A percentile compares a stretch with the other conserved stretches of the same genome.
Evolutionary conservation across 352 stramenopile genomes (phyloP).

Genomic region (Blastocystis sp.): DNA sequence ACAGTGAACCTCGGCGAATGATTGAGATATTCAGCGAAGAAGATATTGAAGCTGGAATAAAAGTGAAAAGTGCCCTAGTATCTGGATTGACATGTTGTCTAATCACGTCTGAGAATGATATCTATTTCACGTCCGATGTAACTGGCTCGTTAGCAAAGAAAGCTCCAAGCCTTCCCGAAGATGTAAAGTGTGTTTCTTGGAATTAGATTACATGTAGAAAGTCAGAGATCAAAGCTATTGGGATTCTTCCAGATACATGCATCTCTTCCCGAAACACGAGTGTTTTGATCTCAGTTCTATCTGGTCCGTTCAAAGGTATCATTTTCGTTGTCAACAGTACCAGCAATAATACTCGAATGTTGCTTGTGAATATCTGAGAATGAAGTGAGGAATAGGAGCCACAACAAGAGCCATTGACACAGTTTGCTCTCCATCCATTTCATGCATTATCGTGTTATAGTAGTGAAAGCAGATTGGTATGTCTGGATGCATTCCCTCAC

Average conservation of each 20-base stretch:
- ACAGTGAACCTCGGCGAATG: slow-evolving; percentile 30
- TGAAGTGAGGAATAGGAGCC: not conserved
- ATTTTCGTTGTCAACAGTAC: slow-evolving; percentile 34
- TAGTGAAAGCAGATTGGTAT: not conserved
- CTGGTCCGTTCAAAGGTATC: slow-evolving; percentile 34
- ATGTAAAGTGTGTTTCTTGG: not conserved
- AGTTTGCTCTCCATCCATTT: slow-evolving; percentile 40
- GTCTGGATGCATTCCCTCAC: not conserved
- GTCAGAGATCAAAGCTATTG: not conserved
- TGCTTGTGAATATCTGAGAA: not conserved
- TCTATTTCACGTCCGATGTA: slow-evolving; percentile 35
- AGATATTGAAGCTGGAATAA: slow-evolving; percentile 40
- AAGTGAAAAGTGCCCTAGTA: slow-evolving; percentile 23
- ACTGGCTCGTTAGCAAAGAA: not conserved
- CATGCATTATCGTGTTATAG: slow-evolving; percentile 38
- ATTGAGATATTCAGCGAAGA: slow-evolving; percentile 33
- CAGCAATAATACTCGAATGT: slow-evolving; percentile 12
- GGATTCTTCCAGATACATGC: slow-evolving; percentile 38
- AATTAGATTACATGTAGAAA: not conserved
- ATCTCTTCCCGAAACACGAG: slow-evolving; percentile 46
- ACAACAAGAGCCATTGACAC: not conserved
- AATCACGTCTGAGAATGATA: not conserved
- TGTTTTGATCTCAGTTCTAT: slow-evolving; percentile 16
- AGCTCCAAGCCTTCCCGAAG: slow-evolving; percentile 33
- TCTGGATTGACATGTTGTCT: slow-evolving; percentile 29